Base-by-base conservation (phyloP, 495 filamentous ascomycete genomes). In the Astrocystis sublimbata region DNA sequence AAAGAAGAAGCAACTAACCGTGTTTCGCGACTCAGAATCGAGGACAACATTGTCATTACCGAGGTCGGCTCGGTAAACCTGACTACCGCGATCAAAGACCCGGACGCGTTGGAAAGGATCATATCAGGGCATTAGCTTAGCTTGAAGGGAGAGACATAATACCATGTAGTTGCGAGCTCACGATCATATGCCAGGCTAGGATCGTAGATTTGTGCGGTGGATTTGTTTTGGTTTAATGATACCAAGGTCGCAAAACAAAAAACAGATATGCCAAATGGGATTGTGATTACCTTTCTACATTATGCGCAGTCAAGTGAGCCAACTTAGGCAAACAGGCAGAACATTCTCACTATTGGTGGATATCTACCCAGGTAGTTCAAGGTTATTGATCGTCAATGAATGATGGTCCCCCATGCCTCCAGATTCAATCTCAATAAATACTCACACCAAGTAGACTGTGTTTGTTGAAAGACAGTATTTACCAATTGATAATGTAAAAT, bases 41-140 rank as follows among this genome's bases (percentile, higher is more conserved):
- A 82, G 79, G 88, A 90, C 66, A 86, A 97, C 71, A 76, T 97
- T 40, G 78, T 92, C 58, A 85, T 97, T 65, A 94, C 89, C 45
- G 82, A 89, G 72, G 78, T 81, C 19, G 92, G 93, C 0, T 85
- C 82, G 49, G 85, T 92, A 65, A 96, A 96, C 73, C 67, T 97
- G 58, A 97, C 92, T 4, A 86, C 86, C 0, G 83, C 89, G 8
- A 78, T 86, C 28, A 97, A 96, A 71, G 83, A 86, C 58, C 79
- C 87, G 2, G 85, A 83, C 13, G 88, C 93, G 71, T 78, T 96
- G 68, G 88, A 91, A 67, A 81, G 67, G 58, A 78, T 86, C 35
- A 81, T 87, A 58, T 72, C 63, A 9, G 61, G 58, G 6, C 71
- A 66, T 52, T 76, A 40, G 51, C 15, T 4, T 33, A 23, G 17